Conservation (phyloP, 306 rosid species). For the Lathyrus aphaca region DNA sequence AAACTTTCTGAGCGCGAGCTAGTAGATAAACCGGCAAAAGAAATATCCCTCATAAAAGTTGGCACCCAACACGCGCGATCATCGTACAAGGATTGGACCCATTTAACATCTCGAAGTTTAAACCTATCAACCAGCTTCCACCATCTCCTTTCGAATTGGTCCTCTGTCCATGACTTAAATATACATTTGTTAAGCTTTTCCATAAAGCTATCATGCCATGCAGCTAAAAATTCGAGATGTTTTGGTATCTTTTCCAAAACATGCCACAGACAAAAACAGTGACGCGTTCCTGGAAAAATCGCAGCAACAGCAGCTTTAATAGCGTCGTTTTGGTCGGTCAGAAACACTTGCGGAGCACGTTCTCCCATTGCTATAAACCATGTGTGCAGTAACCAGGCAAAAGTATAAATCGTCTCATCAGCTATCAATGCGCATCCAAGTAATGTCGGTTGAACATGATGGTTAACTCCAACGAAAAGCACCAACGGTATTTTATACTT, state of each 20-base stretch:
- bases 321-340: slow-evolving; percentile 60
- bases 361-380: slow-evolving; percentile 65
- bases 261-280: slow-evolving; percentile 67
- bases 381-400: slow-evolving; percentile 65
- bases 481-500: slow-evolving; percentile 64
- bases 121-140: slow-evolving; percentile 58
- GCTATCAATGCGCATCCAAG: slow-evolving; percentile 68
- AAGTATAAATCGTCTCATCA: slow-evolving; percentile 54
- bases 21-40: slow-evolving; percentile 58
- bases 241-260: slow-evolving; percentile 63
- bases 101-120: slow-evolving; percentile 53
- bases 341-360: slow-evolving; percentile 59
- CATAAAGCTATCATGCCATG: slow-evolving; percentile 55
- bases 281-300: slow-evolving; percentile 59
- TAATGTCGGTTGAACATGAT: slow-evolving; percentile 60
- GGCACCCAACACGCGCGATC: slow-evolving; percentile 62
- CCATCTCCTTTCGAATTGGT: slow-evolving; percentile 64
- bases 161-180: slow-evolving; percentile 58
- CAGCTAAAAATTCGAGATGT: slow-evolving; percentile 52
- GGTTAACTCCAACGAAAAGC: slow-evolving; percentile 60
- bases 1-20: slow-evolving; percentile 51
- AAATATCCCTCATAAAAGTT: slow-evolving; percentile 51
- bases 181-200: slow-evolving; percentile 53
- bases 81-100: slow-evolving; percentile 56
- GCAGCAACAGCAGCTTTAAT: slow-evolving; percentile 59